These are phyloP conservation scores for Candida glaebosa DNA, from an alignment of 805 yeast species.

Conservation along the genomic window DNA sequence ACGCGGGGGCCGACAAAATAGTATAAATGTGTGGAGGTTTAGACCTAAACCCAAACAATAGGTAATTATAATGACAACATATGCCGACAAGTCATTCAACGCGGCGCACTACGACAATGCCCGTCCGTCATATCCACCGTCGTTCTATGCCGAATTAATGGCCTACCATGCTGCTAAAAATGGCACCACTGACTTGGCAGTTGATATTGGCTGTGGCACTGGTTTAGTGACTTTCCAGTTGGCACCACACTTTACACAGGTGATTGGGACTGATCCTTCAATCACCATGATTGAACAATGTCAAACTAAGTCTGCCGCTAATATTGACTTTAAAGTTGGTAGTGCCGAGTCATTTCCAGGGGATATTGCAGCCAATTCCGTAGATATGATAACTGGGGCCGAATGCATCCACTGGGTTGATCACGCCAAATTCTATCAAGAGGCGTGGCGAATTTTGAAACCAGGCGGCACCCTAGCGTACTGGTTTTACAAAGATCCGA, in stretches of 20 bases:
- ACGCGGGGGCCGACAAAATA: not conserved
- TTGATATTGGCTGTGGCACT: constrained; percentile 81
- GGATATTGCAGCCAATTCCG: constrained; percentile 22
- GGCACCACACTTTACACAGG: constrained; percentile 39
- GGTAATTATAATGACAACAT: constrained; percentile 53
- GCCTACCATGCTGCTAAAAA: constrained; percentile 12
- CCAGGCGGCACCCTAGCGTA: constrained; percentile 67
- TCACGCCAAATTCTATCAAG: constrained; percentile 49
- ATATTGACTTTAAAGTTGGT: constrained; percentile 19
- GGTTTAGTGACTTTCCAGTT: constrained; percentile 67
- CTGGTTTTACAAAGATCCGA: constrained; percentile 80
- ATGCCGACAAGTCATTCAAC: constrained; percentile 49
- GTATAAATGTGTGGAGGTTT: not conserved
- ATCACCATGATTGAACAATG: constrained; percentile 21
- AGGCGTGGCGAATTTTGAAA: constrained; percentile 47
- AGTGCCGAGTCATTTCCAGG: constrained; percentile 26
- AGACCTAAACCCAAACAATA: not conserved
- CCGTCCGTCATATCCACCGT: constrained; percentile 65
- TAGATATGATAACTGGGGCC: constrained; percentile 73
- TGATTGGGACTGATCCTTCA: constrained; percentile 56
- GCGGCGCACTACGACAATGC: constrained; percentile 51
- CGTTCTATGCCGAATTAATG: constrained; percentile 15
- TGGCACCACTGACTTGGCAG: constrained; percentile 21
- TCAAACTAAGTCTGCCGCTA: not conserved
- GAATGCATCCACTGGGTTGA: constrained; percentile 88